Base-by-base conservation (phyloP, 2,329 filamentous ascomycete species). In the Zalaria sp. region DNA sequence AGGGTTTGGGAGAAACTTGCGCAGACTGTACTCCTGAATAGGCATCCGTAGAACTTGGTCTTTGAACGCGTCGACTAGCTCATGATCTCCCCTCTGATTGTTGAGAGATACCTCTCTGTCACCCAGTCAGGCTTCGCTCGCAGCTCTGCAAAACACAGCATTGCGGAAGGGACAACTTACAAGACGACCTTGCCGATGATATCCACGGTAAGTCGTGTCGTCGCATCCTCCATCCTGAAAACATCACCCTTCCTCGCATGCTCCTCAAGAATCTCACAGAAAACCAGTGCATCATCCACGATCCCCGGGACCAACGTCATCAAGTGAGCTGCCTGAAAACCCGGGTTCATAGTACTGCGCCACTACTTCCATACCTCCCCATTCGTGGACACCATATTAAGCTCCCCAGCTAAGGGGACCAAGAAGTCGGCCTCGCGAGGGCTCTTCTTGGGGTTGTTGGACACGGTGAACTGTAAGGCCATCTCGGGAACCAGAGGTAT, bases 331-430 rank as follows among this genome's bases (percentile, higher is more conserved):
- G 54, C 45, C 0, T 54, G 52, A 41, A 66, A 66, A 3, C 61
- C 62, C 3, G 63, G 62, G 38, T 65, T 66, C 55, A 68, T 68
- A 5, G 60, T 56, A 27, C 48, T 49, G 35, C 65, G 54, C 63
- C 63, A 65, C 42, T 57, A 60, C 51, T 66, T 67, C 65, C 65
- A 67, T n/a, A 49, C 41, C 4, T 54, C 43, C 1, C 63, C 63
- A 27, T 64, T 58, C 27, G 54, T 55, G 5, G 51, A 52, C 1
- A 67, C 49, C 7, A 68, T 49, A 45, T 64, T 62, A 11, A 51
- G 43, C 4, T 52, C 52, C 1, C 63, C 64, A 9, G 56, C 58
- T 25, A 67, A 52, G 25, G 59, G 56, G 11, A 51, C 45, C 29
- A 65, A 50, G 43, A 58, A 55, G 1, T 54, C 46, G 5, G 46